phyloP scores from a whole-genome alignment of 164 flowering plant species.

The Saururus chinensis region DNA sequence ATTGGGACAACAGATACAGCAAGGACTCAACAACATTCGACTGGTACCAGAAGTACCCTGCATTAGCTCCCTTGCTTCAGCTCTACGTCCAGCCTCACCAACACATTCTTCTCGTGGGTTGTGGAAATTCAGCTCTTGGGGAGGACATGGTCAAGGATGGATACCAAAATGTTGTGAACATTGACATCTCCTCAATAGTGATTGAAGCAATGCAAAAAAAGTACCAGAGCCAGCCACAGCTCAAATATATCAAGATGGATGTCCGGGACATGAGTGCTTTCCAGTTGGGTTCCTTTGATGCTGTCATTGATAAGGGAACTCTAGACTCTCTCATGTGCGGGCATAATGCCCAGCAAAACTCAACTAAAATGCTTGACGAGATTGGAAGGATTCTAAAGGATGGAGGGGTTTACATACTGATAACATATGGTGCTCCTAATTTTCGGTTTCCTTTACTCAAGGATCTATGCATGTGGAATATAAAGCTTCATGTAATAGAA shows the following conservation, averaged over 20 bases:
- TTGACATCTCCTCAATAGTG: slow-evolving; percentile 77
- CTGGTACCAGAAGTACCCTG: slow-evolving; percentile 82
- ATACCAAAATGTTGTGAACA: slow-evolving; percentile 53
- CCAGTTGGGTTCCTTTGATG: slow-evolving; percentile 47
- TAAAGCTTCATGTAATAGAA: slow-evolving; percentile 18
- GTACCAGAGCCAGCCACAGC: slow-evolving; percentile 35
- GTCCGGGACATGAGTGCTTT: slow-evolving; percentile 68
- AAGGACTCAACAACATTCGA: slow-evolving; percentile 58
- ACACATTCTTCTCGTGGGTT: slow-evolving; percentile 64
- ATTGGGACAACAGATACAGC: slow-evolving; percentile 79
- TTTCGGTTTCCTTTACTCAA: background rate
- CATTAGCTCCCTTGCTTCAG: slow-evolving; percentile 58
- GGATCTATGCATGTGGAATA: background rate
- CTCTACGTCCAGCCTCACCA: slow-evolving; percentile 42
- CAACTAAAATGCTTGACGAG: slow-evolving; percentile 64
- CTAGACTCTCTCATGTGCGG: slow-evolving; percentile 92
- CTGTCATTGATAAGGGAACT: slow-evolving; percentile 81
- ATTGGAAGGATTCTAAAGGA: slow-evolving; percentile 79
- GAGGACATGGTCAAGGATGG: slow-evolving; percentile 79
- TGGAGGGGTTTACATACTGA: slow-evolving; percentile 71
- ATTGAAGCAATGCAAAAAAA: slow-evolving; percentile 67
- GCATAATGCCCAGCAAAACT: slow-evolving; percentile 43
- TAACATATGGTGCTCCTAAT: slow-evolving; percentile 11
- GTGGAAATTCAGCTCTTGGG: slow-evolving; percentile 83
- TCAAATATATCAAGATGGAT: slow-evolving; percentile 69